Evolutionary conservation across 1,139 yeast species (phyloP).

Genomic region (Saccharomyces hybrid): DNA sequence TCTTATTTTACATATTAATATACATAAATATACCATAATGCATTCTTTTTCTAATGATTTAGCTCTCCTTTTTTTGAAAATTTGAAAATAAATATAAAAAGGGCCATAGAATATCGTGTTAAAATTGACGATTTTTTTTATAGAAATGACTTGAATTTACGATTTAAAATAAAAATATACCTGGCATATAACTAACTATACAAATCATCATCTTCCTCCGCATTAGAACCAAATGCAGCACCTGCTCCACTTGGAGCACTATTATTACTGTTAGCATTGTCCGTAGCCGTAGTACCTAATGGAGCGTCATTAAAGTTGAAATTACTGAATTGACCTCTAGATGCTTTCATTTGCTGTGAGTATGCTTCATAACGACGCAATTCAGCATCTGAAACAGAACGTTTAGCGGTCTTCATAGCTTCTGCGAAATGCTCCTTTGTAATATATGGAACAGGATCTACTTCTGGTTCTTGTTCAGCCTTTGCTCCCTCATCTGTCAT

Average conservation of each 20-base stretch:
- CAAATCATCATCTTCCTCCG: constrained; percentile 83
- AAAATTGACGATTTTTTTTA: neutral
- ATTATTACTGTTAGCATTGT: constrained; percentile 31
- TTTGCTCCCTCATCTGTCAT: constrained; percentile 60
- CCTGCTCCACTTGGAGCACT: constrained; percentile 18
- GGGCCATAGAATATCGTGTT: neutral
- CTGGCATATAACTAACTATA: constrained; percentile 47
- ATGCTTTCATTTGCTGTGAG: constrained; percentile 92
- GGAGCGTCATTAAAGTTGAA: constrained; percentile 59
- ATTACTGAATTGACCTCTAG: constrained; percentile 84
- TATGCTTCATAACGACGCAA: constrained; percentile 98
- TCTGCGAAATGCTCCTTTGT: constrained; percentile 92
- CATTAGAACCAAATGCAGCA: constrained; percentile 49
- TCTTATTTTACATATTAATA: neutral
- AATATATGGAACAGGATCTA: constrained; percentile 92
- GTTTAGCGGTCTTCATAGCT: constrained; percentile 98
- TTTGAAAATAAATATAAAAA: neutral
- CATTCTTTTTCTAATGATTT: neutral
- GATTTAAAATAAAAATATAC: constrained; percentile 5
- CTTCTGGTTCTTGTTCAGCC: constrained; percentile 47
- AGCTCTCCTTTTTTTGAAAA: neutral
- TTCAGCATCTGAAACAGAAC: constrained; percentile 95
- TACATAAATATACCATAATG: neutral
- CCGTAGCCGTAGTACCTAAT: constrained; percentile 35
- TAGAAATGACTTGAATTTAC: neutral